Base-by-base conservation (phyloP, 2,329 filamentous ascomycete species). In the Cordyceps javanica region DNA sequence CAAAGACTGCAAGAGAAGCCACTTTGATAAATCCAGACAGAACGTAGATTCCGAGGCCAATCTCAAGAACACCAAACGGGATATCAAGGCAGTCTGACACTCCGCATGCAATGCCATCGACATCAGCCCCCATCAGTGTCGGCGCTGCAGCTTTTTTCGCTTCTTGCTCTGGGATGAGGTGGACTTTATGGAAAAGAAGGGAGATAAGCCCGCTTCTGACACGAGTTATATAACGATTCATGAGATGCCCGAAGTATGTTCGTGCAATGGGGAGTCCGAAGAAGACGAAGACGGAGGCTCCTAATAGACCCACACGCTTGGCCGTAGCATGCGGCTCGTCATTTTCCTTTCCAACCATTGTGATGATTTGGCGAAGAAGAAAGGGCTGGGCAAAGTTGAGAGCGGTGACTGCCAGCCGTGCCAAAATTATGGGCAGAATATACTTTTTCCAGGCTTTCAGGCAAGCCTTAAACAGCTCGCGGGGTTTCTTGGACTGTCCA, bases 161-260 rank as follows among this genome's bases (percentile, higher is more conserved):
- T 2, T 62, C 58, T 3, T 62, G 62, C 3, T 63, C 61, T 19
- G 66, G 64, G 8, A 75, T 59, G 1, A 62, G 58, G 3, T 75
- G 60, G 0, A 73, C 75, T 59, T 77, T 76, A n/a, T 73, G 70
- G 60, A 79, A 82, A 16, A 83, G 74, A 62, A 79, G 71, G 0
- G 77, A 73, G 5, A 71, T 59, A 14, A 74, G 64, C 2, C 62
- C 64, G 2, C 66, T 70, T 10, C 71, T 68, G 23, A 68, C 54
- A 60, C 68, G 65, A 10, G 69, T 66, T 38, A 71, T 67, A 34
- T 65, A 62, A 19, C 69, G 68, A 26, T 56, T 49, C 38, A 41
- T 48, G 2, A 49, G 23, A 19, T 56, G 10, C 3, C 14, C n/a
- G 16, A 19, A 39, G n/a, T n/a, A n/a, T n/a, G n/a, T n/a, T n/a